Conservation (phyloP, 139 green algal genomes). For the Micractinium conductrix region DNA sequence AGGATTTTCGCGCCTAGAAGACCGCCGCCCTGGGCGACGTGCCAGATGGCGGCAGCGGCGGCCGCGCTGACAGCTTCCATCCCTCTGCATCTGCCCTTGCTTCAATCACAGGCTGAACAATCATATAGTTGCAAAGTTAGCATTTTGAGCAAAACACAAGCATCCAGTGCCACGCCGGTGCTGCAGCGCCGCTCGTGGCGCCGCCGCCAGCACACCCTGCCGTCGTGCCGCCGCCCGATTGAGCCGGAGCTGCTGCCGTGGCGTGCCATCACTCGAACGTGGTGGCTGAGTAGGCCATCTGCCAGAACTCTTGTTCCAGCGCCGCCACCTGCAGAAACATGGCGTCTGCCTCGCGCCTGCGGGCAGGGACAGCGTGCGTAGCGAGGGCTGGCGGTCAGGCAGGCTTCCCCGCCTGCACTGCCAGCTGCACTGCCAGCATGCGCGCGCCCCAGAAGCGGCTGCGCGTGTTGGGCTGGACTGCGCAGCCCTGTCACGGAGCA, state of each 20-base stretch:
- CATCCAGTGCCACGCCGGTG: too few species aligned
- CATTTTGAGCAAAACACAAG: too few species aligned
- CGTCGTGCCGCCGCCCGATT: too few species aligned
- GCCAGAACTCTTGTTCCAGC: slow-evolving; percentile 36
- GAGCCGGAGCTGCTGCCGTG: too few species aligned
- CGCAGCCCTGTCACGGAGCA: not conserved
- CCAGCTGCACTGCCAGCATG: not conserved
- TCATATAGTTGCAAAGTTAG: too few species aligned
- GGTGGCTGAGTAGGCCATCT: slow-evolving; percentile 25
- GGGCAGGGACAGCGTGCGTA: not conserved
- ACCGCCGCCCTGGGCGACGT: too few species aligned
- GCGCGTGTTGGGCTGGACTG: not conserved
- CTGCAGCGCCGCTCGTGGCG: not conserved
- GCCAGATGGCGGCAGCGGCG: too few species aligned
- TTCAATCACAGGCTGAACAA: too few species aligned
- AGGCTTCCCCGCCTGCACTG: not conserved
- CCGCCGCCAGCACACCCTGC: too few species aligned
- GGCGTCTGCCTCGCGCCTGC: slow-evolving; percentile 18
- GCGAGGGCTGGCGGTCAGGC: not conserved
- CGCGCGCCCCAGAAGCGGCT: not conserved
- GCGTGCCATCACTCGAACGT: not conserved
- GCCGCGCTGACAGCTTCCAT: too few species aligned
- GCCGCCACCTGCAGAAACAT: slow-evolving; percentile 12
- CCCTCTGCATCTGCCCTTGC: too few species aligned
- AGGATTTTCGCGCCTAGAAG: too few species aligned